Base-by-base conservation (phyloP, 352 stramenopile species). In the Globisporangium camurandrum region DNA sequence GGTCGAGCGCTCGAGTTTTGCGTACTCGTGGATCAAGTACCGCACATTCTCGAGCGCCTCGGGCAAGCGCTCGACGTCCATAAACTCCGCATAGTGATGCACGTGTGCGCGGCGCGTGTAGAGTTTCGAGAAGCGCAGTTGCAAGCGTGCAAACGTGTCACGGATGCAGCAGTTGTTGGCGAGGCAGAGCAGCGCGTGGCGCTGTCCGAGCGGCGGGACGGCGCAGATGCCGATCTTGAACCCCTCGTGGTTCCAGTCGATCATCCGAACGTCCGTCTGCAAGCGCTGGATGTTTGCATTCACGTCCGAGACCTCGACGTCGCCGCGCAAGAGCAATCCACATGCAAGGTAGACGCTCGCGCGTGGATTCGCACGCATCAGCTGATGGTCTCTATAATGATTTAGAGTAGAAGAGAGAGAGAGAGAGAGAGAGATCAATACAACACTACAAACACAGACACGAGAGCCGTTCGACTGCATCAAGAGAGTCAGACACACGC, bases 221-320 rank as follows among this genome's bases (percentile, higher is more conserved):
- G 47, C 57, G 49, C 83, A 95, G 7, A 93, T 56, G 0, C 83
- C 86, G 20, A 94, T 63, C 58, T 96, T 96, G 63, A 96, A 96
- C 12, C 87, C 87, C 54, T 97, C 88, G 36, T 75, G 71, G 51
- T 96, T 97, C 87, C 87, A 97, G 34, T 78, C 68, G 31, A 93
- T 88, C 75, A 97, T 90, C n/a, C 69, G 59, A 44, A 97, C 70
- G 49, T 91, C 67, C 0, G 73, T 68, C 49, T 88, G 71, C 26
- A 96, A 55, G 4, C 77, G 77, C 58, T 94, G 67, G 28, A 96
- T 87, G 57, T 92, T 94, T n/a, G 68, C 51, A 47, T 95, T 92
- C 46, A 96, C 74, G 48, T 96, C 83, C 28, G 84, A 93, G 24
- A 95, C 69, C 48, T 90, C 72, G 4, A 96, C 83, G 43, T 88